A percentile compares a stretch with the other conserved stretches of the same genome.
Evolutionary conservation across 192 early-diverging fungal species (phyloP).

Genomic region (Coemansia sp.): DNA sequence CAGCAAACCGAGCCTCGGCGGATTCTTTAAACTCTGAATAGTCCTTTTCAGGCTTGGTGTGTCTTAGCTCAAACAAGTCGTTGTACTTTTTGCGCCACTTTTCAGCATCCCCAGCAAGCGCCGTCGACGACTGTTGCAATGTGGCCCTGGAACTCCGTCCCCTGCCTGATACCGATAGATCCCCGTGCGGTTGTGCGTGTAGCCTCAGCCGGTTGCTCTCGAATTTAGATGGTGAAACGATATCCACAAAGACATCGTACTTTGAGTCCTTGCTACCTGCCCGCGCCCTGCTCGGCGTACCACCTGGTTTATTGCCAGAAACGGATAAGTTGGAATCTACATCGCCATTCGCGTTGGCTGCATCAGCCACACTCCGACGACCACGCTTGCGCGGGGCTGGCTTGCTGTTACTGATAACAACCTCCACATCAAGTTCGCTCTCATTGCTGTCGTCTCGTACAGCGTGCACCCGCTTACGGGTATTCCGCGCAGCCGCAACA

Average conservation of each 20-base stretch:
- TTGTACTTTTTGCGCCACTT: slow-evolving; percentile 49
- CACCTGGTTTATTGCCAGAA: too few relatives aligned
- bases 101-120: slow-evolving; percentile 6
- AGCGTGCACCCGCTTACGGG: too few relatives aligned
- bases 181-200: not conserved
- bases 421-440: too few relatives aligned
- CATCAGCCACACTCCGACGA: too few relatives aligned
- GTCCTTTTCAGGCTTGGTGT: slow-evolving; percentile 36
- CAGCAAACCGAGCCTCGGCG: slow-evolving; percentile 37
- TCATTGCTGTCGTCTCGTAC: too few relatives aligned
- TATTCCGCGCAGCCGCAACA: too few relatives aligned
- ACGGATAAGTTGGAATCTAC: too few relatives aligned
- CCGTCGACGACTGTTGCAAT: not conserved
- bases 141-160: not conserved
- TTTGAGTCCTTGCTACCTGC: not conserved
- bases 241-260: slow-evolving; percentile 20
- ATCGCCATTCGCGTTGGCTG: too few relatives aligned
- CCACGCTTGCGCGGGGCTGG: too few relatives aligned
- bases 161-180: not conserved
- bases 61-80: slow-evolving; percentile 30
- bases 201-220: slow-evolving; percentile 26
- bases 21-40: slow-evolving; percentile 24
- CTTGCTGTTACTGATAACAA: too few relatives aligned
- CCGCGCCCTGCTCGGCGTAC: not conserved
- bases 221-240: slow-evolving; percentile 42